These are phyloP conservation scores for Bocquillonia castaneifolia DNA, from an alignment of 441 rosid species.

Conservation along the genomic window DNA sequence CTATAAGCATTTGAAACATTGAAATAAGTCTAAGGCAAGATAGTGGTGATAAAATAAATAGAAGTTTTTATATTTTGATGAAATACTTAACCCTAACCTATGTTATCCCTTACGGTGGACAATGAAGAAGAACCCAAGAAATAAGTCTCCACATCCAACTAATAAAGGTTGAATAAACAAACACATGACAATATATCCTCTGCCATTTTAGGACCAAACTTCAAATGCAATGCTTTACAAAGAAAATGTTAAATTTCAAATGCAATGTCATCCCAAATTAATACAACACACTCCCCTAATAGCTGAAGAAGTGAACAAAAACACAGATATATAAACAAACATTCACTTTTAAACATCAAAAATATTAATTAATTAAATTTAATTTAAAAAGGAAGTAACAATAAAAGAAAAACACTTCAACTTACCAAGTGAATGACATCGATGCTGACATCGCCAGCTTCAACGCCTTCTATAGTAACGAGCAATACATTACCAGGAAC, in stretches of 20 bases:
- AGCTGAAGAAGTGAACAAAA: background rate
- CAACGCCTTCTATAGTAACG: slow-evolving; percentile 93
- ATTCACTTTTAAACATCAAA: background rate
- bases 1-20: background rate
- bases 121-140: background rate
- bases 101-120: background rate
- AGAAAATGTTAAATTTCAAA: too few species aligned
- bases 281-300: background rate
- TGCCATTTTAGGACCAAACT: background rate
- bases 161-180: background rate
- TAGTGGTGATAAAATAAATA: background rate
- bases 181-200: too few species aligned
- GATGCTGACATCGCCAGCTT: slow-evolving; percentile 91
- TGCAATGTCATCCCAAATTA: too few species aligned
- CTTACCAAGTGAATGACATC: slow-evolving; percentile 94
- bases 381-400: too few species aligned
- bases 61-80: too few species aligned
- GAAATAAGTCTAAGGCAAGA: background rate
- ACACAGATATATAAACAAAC: background rate
- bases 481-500: slow-evolving; percentile 94
- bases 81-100: background rate
- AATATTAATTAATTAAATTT: too few species aligned
- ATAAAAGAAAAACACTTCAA: too few species aligned
- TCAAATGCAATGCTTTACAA: too few species aligned
- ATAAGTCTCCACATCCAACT: background rate